These are phyloP conservation scores for Mallotus nudiflorus DNA, from an alignment of 345 rosid species.

Conservation along the genomic window DNA sequence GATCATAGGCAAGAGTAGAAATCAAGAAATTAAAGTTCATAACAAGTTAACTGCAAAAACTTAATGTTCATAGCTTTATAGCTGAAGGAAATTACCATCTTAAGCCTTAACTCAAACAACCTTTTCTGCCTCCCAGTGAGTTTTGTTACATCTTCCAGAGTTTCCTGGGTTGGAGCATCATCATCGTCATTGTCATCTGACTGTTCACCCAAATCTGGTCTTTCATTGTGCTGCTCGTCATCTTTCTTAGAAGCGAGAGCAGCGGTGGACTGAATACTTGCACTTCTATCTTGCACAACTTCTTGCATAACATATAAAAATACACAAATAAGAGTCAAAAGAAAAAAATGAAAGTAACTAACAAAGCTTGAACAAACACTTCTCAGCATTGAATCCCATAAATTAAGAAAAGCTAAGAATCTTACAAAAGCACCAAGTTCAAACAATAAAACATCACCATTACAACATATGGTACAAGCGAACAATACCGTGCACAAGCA, in stretches of 20 bases:
- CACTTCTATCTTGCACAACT: constrained; percentile 36
- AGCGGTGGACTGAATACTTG: constrained; percentile 22
- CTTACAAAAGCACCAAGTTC: background rate
- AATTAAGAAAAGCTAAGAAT: background rate
- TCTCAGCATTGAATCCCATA: background rate
- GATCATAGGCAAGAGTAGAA: background rate
- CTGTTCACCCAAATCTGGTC: constrained; percentile 39
- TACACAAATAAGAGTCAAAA: too few relatives aligned
- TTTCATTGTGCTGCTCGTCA: constrained; percentile 35
- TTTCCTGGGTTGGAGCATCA: constrained; percentile 39
- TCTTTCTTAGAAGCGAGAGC: constrained; percentile 27
- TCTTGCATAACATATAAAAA: constrained; percentile 35
- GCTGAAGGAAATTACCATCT: constrained; percentile 54
- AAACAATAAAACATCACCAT: background rate
- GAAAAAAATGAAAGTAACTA: background rate
- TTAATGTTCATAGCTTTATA: background rate
- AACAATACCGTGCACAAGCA: background rate
- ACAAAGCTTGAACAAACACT: background rate
- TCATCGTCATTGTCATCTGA: constrained; percentile 48
- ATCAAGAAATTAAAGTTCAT: constrained; percentile 4
- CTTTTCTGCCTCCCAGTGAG: constrained; percentile 88
- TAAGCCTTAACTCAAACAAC: constrained; percentile 72
- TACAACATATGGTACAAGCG: background rate
- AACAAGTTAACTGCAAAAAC: background rate
- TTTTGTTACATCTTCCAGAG: constrained; percentile 49